Evolutionary conservation across 495 filamentous ascomycete genomes (phyloP), one percentile per base, ranked within the genome.

Genomic region (Darksidea phi): DNA sequence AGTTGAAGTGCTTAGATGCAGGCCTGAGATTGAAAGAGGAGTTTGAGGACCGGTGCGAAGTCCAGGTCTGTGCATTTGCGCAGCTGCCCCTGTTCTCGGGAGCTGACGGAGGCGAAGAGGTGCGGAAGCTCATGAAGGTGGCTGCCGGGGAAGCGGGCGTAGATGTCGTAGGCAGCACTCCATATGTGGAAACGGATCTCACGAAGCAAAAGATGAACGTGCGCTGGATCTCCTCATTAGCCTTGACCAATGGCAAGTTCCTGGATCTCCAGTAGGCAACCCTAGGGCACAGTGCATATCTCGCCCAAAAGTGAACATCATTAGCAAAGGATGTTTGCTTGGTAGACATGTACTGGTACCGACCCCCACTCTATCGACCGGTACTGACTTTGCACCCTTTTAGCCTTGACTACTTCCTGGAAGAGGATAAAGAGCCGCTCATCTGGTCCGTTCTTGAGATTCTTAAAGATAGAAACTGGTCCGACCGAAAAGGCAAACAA

Each of bases 201-300:
- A 73, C 74, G 4, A 74, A 75, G 1, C 76, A 77, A 48, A 78
- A 80, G 48, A 66, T 63, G 49, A 91, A 90, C 61, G 82, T 91
- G 42, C 71, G 80, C 3, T 90, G 84, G 82, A 80, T 86, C 2
- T 71, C 86, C 47, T 70, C 74, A 2, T 71, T 70, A 23, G 84
- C 83, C 10, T 55, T 82, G 47, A 46, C 61, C 7, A 66, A 75
- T 25, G 63, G 69, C 5, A 79, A 83, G 51, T 86, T 88, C 69
- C 67, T 91, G 7, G 88, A 91, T 65, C 82, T 90, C 41, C 88
- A 91, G n/a, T n/a, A n/a, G n/a, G n/a, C n/a, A n/a, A n/a, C n/a
- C n/a, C n/a, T n/a, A n/a, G n/a, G n/a, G n/a, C n/a, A n/a, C n/a
- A n/a, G n/a, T n/a, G n/a, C n/a, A n/a, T n/a, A n/a, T n/a, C n/a